Conservation (phyloP, 306 rosid species). For the Carpinus viminea region DNA sequence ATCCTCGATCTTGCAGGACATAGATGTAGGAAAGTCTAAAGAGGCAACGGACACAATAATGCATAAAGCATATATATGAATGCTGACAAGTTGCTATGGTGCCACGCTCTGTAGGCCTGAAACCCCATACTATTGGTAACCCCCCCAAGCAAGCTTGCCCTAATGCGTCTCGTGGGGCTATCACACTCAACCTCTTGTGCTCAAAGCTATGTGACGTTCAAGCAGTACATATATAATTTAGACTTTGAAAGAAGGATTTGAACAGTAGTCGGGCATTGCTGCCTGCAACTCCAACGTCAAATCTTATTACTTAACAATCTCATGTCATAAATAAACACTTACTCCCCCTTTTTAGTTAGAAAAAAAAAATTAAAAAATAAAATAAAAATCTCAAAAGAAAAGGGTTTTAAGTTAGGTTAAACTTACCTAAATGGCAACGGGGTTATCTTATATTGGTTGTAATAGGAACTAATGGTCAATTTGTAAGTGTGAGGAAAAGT, state of each 20-base stretch:
- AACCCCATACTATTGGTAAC: conserved; percentile 37
- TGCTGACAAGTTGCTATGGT: conserved; percentile 24
- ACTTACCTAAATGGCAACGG: not conserved
- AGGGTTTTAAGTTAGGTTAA: not conserved
- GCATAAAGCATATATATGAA: conserved; percentile 9
- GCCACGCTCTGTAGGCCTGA: conserved; percentile 30
- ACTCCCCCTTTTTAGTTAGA: too few relatives aligned
- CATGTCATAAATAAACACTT: too few relatives aligned
- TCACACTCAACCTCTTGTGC: conserved; percentile 1
- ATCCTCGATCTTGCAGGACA: conserved; percentile 10
- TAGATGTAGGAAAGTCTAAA: conserved; percentile 14
- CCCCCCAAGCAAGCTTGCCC: not conserved
- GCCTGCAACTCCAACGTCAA: too few relatives aligned
- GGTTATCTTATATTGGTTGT: too few relatives aligned
- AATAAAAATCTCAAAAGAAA: too few relatives aligned
- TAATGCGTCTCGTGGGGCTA: not conserved
- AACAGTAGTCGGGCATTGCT: not conserved
- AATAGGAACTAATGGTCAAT: too few relatives aligned
- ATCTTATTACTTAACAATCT: too few relatives aligned
- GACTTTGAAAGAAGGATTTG: not conserved
- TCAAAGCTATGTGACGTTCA: not conserved
- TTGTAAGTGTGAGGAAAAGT: too few relatives aligned
- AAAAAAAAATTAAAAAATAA: too few relatives aligned
- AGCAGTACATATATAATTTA: not conserved
- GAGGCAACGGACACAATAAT: conserved; percentile 33